A percentile compares a stretch with the other conserved stretches of the same genome.
These are phyloP conservation scores for Crithidia bombi DNA, from an alignment of 208 protist species.

Conservation along the genomic window DNA sequence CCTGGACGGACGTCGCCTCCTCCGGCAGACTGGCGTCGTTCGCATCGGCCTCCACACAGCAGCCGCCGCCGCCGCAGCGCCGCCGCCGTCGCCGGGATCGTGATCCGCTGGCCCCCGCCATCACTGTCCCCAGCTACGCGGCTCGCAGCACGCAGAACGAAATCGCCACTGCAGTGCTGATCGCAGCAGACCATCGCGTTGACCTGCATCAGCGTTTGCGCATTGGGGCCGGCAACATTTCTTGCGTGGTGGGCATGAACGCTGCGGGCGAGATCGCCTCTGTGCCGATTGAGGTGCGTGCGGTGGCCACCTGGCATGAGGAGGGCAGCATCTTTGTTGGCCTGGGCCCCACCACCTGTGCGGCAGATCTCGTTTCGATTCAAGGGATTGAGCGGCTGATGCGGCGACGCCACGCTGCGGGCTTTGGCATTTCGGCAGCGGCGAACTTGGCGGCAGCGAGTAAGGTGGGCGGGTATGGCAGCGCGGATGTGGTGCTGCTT, in stretches of 20 bases:
- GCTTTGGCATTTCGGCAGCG: constrained; percentile 69
- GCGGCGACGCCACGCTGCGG: constrained; percentile 59
- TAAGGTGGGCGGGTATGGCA: constrained; percentile 30
- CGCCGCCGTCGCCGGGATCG: constrained; percentile 6
- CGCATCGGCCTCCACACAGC: constrained; percentile 14
- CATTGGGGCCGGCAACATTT: constrained; percentile 53
- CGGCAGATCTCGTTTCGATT: constrained; percentile 52
- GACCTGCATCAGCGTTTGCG: constrained; percentile 36
- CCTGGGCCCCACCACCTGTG: constrained; percentile 59
- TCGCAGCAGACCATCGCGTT: constrained; percentile 18
- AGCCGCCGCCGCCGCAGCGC: constrained; percentile 3
- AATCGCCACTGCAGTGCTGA: constrained; percentile 27
- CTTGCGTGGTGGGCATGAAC: constrained; percentile 73
- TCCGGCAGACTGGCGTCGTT: constrained; percentile 27
- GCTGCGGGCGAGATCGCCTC: constrained; percentile 58
- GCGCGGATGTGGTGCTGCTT: constrained; percentile 48
- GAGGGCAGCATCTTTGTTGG: constrained; percentile 68
- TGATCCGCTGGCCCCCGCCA: constrained; percentile 16
- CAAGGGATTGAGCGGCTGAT: constrained; percentile 71
- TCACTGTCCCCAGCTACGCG: constrained; percentile 36
- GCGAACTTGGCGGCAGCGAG: constrained; percentile 53
- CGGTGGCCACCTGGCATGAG: constrained; percentile 58
- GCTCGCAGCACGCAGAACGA: constrained; percentile 25
- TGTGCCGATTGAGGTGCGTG: constrained; percentile 59
- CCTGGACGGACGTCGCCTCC: constrained; percentile 7